Evolutionary conservation across 768 basidiomycete genomes (phyloP), one percentile per base, ranked within the genome.

Genomic region (Lactarius vividus): DNA sequence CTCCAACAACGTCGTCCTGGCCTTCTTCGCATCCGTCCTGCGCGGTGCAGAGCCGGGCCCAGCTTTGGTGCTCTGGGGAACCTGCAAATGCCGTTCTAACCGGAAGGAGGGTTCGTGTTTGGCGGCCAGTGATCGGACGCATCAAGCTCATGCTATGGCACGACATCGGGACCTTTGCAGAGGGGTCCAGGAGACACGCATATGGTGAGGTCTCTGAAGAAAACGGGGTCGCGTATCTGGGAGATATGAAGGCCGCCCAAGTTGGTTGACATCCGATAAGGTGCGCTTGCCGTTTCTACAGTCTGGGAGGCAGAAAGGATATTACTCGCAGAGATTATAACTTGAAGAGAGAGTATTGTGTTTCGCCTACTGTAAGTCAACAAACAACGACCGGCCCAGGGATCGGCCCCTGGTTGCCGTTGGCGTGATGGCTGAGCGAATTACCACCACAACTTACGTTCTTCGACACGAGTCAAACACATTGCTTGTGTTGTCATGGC

Each of bases 71-170:
- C 76, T 0, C 71, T 86, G 52, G 82, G 85, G 59, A 74, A 73
- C 33, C 69, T 85, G 37, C 87, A 88, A 72, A 70, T 67, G 4
- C 75, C 84, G 29, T 77, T 90, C 37, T 82, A 84, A 0, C 69
- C 73, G 5, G 7, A 33, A 31, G 76, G 79, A 49, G 83, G 82
- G 40, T 85, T 77, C 55, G 85, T 72, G 1, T 55, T 77, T 15
- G 79, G 78, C 3, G 72, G 76, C 28, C 76, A 82, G 57, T 89
- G 80, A 73, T 85, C 81, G n/a, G 23, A 23, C 28, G 16, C 16
- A 16, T 40, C 26, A 40, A 59, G 7, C 26, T 28, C 58, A 59
- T 9, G 39, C 20, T 10, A 16, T 26, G 15, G 18, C 37, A 44
- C 6, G n/a, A 44, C 39, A 31, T 44, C 3, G 39, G 15, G 39